phyloP scores from a whole-genome alignment of 2,329 filamentous ascomycete species.

The Epichloe glyceriae region DNA sequence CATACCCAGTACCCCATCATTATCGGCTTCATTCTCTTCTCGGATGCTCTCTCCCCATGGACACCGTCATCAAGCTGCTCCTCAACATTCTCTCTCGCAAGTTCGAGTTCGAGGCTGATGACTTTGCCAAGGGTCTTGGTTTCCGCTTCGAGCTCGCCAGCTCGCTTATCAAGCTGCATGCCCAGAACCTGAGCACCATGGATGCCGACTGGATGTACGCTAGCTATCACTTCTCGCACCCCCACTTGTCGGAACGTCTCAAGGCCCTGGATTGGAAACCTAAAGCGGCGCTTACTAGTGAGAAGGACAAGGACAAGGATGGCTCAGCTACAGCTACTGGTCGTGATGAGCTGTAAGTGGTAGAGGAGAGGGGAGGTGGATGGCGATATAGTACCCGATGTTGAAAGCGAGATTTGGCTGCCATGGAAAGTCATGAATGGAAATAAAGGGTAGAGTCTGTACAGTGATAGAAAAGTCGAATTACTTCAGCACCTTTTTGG shows the following conservation, averaged over 20 bases:
- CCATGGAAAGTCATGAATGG: not conserved
- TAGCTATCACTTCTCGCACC: conserved; percentile 96
- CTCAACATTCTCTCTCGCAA: conserved; percentile 93
- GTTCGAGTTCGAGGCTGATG: conserved; percentile 94
- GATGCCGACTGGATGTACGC: conserved; percentile 98
- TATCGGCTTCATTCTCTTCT: conserved; percentile 95
- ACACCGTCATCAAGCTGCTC: conserved; percentile 83
- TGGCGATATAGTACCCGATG: not conserved
- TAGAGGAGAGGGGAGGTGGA: not conserved
- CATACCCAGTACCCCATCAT: conserved; percentile 73
- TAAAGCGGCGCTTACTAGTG: conserved; percentile 30
- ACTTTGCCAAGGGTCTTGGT: conserved; percentile 73
- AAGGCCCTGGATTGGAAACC: conserved; percentile 83
- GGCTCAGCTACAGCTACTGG: conserved; percentile 56
- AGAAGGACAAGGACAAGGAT: conserved; percentile 26
- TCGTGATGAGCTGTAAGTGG: conserved; percentile 51
- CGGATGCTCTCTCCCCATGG: conserved; percentile 86
- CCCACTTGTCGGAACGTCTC: conserved; percentile 85
- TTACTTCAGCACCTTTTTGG: not conserved
- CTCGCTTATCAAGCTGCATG: conserved; percentile 92
- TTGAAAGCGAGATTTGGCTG: too few species aligned
- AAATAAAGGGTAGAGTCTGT: not conserved
- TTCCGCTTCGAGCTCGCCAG: conserved; percentile 72
- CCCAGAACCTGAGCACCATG: conserved; percentile 97
- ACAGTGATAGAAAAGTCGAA: not conserved